A percentile compares a stretch with the other conserved stretches of the same genome.
phyloP scores from a whole-genome alignment of 495 filamentous ascomycete genomes.

The Trichoderma erinaceum region DNA sequence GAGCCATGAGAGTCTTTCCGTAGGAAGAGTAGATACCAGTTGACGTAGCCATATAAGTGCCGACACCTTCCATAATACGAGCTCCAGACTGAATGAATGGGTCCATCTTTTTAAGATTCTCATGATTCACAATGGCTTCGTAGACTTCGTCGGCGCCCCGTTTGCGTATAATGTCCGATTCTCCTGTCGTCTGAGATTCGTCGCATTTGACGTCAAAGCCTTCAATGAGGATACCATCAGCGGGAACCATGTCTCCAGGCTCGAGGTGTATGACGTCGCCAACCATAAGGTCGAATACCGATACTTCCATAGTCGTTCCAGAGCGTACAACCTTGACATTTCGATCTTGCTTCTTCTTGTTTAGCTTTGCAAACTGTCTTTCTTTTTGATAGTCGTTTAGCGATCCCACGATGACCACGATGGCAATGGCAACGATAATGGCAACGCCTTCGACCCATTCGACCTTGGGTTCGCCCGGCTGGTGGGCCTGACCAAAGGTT shows the following conservation, averaged over 20 bases:
- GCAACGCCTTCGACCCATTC: slow-evolving; percentile 80
- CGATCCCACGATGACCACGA: slow-evolving; percentile 69
- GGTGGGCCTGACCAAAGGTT: slow-evolving; percentile 40
- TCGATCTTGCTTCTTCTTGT: slow-evolving; percentile 74
- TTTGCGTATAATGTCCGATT: slow-evolving; percentile 77
- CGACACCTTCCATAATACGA: slow-evolving; percentile 80
- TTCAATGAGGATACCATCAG: slow-evolving; percentile 66
- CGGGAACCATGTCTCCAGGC: slow-evolving; percentile 69
- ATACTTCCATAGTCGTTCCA: slow-evolving; percentile 64
- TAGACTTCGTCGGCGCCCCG: slow-evolving; percentile 70
- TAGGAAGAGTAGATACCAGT: slow-evolving; percentile 83
- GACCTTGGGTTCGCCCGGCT: slow-evolving; percentile 40
- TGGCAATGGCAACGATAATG: slow-evolving; percentile 68
- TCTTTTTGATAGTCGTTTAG: slow-evolving; percentile 77
- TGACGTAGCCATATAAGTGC: slow-evolving; percentile 74
- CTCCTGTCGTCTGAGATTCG: slow-evolving; percentile 78
- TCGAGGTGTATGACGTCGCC: slow-evolving; percentile 70
- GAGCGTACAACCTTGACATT: slow-evolving; percentile 71
- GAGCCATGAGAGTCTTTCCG: slow-evolving; percentile 89
- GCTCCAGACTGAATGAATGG: slow-evolving; percentile 91
- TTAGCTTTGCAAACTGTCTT: slow-evolving; percentile 71
- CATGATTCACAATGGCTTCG: slow-evolving; percentile 67
- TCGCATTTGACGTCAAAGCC: slow-evolving; percentile 74
- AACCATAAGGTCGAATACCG: slow-evolving; percentile 63
- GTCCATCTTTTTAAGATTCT: slow-evolving; percentile 75